These are phyloP conservation scores for Cytospora piceicola DNA, from an alignment of 2,329 filamentous ascomycete species.

Conservation along the genomic window DNA sequence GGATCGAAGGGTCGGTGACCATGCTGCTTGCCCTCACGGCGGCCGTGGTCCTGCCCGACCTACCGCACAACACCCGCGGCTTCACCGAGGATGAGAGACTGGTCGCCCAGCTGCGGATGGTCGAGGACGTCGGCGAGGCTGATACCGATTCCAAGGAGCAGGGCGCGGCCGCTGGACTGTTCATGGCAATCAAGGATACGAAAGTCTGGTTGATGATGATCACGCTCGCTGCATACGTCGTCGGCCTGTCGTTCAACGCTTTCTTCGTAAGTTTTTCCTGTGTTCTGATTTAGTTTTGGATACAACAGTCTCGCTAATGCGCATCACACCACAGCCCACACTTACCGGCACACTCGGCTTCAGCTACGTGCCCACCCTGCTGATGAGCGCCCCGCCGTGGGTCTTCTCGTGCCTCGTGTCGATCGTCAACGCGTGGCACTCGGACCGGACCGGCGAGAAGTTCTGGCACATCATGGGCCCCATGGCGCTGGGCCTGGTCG, in stretches of 20 bases:
- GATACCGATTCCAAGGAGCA: slow-evolving; percentile 56
- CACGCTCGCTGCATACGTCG: slow-evolving; percentile 63
- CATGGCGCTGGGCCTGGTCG: slow-evolving; percentile 56
- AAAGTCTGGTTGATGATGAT: slow-evolving; percentile 69
- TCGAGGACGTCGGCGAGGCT: slow-evolving; percentile 61
- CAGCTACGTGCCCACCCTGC: slow-evolving; percentile 54
- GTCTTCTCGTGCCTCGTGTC: slow-evolving; percentile 62
- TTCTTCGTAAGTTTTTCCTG: slow-evolving; percentile 51
- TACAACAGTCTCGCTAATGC: neutral
- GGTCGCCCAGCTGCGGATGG: slow-evolving; percentile 58
- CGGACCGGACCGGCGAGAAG: slow-evolving; percentile 60
- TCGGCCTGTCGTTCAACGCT: slow-evolving; percentile 61
- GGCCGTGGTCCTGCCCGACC: slow-evolving; percentile 56
- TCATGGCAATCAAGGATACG: slow-evolving; percentile 62
- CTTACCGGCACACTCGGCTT: slow-evolving; percentile 59
- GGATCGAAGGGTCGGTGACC: slow-evolving; percentile 59
- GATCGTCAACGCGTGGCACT: slow-evolving; percentile 58
- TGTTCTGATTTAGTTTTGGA: neutral
- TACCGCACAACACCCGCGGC: slow-evolving; percentile 60
- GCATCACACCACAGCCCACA: slow-evolving; percentile 44
- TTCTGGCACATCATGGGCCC: slow-evolving; percentile 63
- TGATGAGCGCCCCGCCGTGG: slow-evolving; percentile 63
- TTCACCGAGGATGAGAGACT: slow-evolving; percentile 62
- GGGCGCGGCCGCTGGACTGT: slow-evolving; percentile 55
- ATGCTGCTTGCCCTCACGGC: slow-evolving; percentile 53